Evolutionary conservation across 2,329 filamentous ascomycete species (phyloP), one percentile per base, ranked within the genome.

Genomic region (Epichloe hybrida): DNA sequence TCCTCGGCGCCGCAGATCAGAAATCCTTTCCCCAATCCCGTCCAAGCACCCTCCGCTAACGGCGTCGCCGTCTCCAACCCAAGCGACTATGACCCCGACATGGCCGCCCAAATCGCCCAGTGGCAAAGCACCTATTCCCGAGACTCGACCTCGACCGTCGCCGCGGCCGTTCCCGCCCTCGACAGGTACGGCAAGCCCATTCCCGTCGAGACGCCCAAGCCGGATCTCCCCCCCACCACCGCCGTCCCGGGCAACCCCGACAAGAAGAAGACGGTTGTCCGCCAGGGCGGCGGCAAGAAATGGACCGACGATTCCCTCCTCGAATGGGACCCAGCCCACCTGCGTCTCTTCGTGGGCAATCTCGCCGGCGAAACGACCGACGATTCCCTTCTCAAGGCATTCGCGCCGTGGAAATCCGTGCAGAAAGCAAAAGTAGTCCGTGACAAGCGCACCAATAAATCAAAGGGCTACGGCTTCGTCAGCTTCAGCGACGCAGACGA

Each of bases 281-380:
- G 93, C 39, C 79, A 86, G 54, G 93, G 91, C 48, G 93, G 93
- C 54, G 93, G 93, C 50, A 88, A 95, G 71, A 86, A 81, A 52
- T 98, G 93, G 93, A 84, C 86, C 23, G 93, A 98, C 64, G 77
- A 86, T 51, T 79, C 85, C 0, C 79, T 98, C 3, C 78, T 97
- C 2, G 93, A 97, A 65, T 98, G 93, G 93, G 90, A 97, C 63
- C 91, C 91, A 1, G 80, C 86, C 31, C 93, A 98, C 65, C 86
- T 95, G 62, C 88, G 93, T 37, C 80, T 98, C 42, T 97, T 97
- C 66, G 89, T 97, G 15, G 93, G 93, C 56, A 98, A 98, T 66
- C 78, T 98, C 48, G 93, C 93, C 40, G 93, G 93, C 58, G 93
- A 98, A 72, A 93, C 95, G 34, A 98, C 93, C 1, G 93, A 98